Percentiles rank a stretch among this genome's conserved stretches.
phyloP scores from a whole-genome alignment of 208 protist genomes.

The Leishmania major region DNA sequence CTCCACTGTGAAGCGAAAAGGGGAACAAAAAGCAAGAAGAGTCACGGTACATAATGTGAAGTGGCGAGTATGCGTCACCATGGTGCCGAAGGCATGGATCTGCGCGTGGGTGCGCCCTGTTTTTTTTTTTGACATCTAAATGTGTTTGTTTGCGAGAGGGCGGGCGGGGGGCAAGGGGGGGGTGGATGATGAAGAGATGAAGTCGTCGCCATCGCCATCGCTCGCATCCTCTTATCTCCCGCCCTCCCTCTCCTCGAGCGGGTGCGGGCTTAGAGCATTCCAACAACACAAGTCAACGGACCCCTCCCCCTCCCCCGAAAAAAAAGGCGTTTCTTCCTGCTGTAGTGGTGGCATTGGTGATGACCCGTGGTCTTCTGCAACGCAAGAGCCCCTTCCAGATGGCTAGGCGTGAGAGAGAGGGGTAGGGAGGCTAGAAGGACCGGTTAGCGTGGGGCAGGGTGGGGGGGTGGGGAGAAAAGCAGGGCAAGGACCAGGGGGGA shows the following conservation, averaged over 20 bases:
- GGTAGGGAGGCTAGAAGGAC: neutral
- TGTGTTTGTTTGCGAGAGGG: neutral
- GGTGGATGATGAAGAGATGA: neutral
- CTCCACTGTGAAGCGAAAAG: neutral
- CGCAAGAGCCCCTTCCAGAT: neutral
- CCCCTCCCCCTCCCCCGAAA: no score
- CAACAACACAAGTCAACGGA: no score
- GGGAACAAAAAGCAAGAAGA: neutral
- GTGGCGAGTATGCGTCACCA: neutral
- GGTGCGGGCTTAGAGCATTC: no score
- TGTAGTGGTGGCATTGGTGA: neutral
- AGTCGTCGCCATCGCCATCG: neutral
- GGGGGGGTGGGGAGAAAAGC: neutral
- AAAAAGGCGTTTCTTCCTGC: no score
- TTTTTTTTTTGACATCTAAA: neutral
- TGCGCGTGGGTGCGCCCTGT: neutral
- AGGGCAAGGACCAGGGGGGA: neutral
- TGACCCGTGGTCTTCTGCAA: no score
- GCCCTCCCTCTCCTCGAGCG: neutral
- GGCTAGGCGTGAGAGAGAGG: neutral
- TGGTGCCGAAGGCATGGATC: neutral
- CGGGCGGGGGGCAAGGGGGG: no score
- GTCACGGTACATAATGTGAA: neutral
- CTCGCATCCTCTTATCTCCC: neutral
- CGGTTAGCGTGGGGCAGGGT: neutral